Evolutionary conservation across 2,329 filamentous ascomycete genomes (phyloP).

Genomic region (Epichloe hybrida): DNA sequence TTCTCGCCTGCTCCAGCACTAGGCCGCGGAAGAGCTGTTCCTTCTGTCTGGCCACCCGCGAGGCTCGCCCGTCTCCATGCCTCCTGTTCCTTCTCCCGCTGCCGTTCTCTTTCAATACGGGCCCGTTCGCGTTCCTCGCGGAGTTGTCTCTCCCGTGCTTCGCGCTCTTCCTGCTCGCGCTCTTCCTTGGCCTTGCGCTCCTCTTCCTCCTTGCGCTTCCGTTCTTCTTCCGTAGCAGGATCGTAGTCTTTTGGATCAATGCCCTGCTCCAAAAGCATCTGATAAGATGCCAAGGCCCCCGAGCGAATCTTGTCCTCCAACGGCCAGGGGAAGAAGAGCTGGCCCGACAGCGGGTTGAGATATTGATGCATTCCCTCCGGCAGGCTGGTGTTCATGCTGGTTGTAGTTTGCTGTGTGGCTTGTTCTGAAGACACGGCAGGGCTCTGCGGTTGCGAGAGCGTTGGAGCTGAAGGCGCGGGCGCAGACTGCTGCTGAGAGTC

Average conservation of each 20-base stretch:
- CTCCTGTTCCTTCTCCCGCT: slow-evolving; percentile 28
- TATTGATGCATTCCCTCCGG: slow-evolving; percentile 35
- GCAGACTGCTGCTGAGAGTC: slow-evolving; percentile 18
- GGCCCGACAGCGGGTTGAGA: slow-evolving; percentile 41
- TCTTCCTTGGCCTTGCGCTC: slow-evolving; percentile 33
- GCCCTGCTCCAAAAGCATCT: slow-evolving; percentile 47
- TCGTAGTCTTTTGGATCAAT: slow-evolving; percentile 48
- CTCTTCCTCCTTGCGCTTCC: slow-evolving; percentile 36
- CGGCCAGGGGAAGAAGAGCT: slow-evolving; percentile 67
- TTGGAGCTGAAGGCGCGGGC: slow-evolving; percentile 20
- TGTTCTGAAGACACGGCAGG: slow-evolving; percentile 17
- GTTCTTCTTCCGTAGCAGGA: slow-evolving; percentile 39
- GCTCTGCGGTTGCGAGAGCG: slow-evolving; percentile 21
- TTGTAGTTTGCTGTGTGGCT: slow-evolving; percentile 20
- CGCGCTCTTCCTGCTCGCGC: slow-evolving; percentile 30
- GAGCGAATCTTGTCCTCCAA: slow-evolving; percentile 52
- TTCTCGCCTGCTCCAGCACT: slow-evolving; percentile 21
- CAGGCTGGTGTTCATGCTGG: slow-evolving; percentile 26
- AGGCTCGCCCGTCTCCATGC: slow-evolving; percentile 28
- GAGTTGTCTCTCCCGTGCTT: slow-evolving; percentile 29
- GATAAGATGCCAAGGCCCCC: slow-evolving; percentile 52
- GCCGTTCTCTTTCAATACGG: slow-evolving; percentile 29
- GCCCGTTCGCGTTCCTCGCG: slow-evolving; percentile 25
- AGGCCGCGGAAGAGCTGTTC: slow-evolving; percentile 14
- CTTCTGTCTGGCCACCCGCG: slow-evolving; percentile 12